phyloP scores from a whole-genome alignment of 2,329 filamentous ascomycete genomes.

The Penicillium sp. region DNA sequence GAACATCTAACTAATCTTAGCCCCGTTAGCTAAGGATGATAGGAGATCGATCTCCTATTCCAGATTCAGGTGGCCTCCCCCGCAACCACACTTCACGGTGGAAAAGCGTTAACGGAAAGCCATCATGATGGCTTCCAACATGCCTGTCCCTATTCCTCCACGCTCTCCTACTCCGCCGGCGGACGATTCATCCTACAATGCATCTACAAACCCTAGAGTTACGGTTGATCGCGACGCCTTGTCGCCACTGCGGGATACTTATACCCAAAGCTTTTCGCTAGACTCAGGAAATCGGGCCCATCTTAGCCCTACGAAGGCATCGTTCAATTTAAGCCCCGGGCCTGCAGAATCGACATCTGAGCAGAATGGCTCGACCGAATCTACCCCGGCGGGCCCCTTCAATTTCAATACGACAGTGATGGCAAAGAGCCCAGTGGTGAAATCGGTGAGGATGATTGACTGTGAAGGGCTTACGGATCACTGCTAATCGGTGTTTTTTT shows the following conservation, averaged over 20 bases:
- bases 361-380: conserved; percentile 32
- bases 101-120: conserved; percentile 11
- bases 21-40: conserved; percentile 2
- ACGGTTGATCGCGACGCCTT: conserved; percentile 48
- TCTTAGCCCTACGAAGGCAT: conserved; percentile 35
- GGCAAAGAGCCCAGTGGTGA: conserved; percentile 68
- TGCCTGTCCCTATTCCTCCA: conserved; percentile 60
- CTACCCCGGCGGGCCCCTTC: conserved; percentile 64
- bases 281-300: conserved; percentile 24
- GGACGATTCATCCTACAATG: conserved; percentile 42
- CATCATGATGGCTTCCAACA: conserved; percentile 56
- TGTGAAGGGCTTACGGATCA: not conserved
- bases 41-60: conserved; percentile 17
- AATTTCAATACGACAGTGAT: conserved; percentile 88
- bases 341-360: conserved; percentile 25
- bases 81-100: conserved; percentile 3
- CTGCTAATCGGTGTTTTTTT: conserved; percentile 23
- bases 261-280: conserved; percentile 26
- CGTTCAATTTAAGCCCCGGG: conserved; percentile 36
- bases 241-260: conserved; percentile 47
- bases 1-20: conserved; percentile 5
- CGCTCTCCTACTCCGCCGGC: conserved; percentile 65
- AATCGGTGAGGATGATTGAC: conserved; percentile 61
- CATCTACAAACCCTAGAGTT: conserved; percentile 27
- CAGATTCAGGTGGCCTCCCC: not conserved